Percentiles rank a stretch among this genome's conserved stretches.
These are phyloP conservation scores for Clarireedia homoeocarpa DNA, from an alignment of 2,329 filamentous ascomycete species.

Conservation along the genomic window DNA sequence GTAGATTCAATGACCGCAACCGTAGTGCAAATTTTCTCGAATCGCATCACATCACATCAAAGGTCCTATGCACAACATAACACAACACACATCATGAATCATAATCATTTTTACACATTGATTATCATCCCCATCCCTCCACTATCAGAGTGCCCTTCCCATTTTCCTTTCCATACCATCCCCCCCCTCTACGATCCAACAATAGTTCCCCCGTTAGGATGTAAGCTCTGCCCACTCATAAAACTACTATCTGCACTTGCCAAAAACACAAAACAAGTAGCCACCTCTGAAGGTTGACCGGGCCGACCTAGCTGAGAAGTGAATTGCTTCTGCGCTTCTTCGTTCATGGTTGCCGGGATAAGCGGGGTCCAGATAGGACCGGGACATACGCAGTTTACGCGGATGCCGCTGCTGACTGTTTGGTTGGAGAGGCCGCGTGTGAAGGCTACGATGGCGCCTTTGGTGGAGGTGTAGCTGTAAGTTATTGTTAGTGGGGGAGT, in stretches of 20 bases:
- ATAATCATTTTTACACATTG: too few species aligned
- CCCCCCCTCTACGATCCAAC: constrained; percentile 32
- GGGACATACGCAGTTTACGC: constrained; percentile 69
- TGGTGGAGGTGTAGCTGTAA: constrained; percentile 60
- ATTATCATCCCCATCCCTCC: not conserved
- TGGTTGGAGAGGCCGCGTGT: constrained; percentile 73
- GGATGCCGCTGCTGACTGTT: constrained; percentile 61
- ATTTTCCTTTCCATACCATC: not conserved
- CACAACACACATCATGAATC: too few species aligned
- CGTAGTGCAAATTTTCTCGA: too few species aligned
- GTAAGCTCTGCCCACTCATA: constrained; percentile 65
- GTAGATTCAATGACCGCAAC: too few species aligned
- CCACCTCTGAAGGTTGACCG: constrained; percentile 74
- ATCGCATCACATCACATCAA: too few species aligned
- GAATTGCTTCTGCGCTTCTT: constrained; percentile 65
- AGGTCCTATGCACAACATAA: too few species aligned
- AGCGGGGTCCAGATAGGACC: constrained; percentile 75
- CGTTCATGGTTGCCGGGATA: constrained; percentile 65
- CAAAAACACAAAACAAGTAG: constrained; percentile 74
- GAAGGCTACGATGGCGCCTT: constrained; percentile 72
- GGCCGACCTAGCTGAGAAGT: constrained; percentile 68
- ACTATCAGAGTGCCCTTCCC: not conserved
- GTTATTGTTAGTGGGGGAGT: not conserved
- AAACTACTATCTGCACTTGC: constrained; percentile 66
- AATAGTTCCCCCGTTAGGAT: constrained; percentile 52